These are phyloP conservation scores for Trypanosoma congolense DNA, from an alignment of 208 protist genomes.

Conservation along the genomic window DNA sequence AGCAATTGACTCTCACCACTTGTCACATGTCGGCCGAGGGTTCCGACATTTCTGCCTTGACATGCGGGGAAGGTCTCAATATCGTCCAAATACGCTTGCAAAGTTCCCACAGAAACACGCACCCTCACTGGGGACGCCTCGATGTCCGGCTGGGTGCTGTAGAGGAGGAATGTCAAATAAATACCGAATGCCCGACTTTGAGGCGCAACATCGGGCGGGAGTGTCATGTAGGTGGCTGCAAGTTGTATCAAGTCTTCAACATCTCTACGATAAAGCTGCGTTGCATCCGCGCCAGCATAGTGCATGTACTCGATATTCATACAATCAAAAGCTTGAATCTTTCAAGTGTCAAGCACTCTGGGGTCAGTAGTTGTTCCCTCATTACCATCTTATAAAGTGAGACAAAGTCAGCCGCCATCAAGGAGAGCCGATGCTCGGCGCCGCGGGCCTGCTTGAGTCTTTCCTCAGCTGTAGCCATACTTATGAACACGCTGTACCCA, in stretches of 20 bases:
- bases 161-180: constrained; percentile 53
- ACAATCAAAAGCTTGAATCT: constrained; percentile 52
- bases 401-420: constrained; percentile 58
- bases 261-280: constrained; percentile 35
- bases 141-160: constrained; percentile 51
- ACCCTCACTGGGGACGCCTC: constrained; percentile 13
- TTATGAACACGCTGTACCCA: background rate
- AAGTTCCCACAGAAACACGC: background rate
- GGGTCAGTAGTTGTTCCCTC: constrained; percentile 5
- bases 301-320: constrained; percentile 60
- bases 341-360: constrained; percentile 27
- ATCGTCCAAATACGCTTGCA: constrained; percentile 20
- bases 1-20: constrained; percentile 21
- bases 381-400: constrained; percentile 35
- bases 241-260: constrained; percentile 57
- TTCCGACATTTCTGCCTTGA: background rate
- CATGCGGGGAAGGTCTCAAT: background rate
- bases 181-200: constrained; percentile 56
- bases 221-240: constrained; percentile 50
- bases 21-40: constrained; percentile 20
- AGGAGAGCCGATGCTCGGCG: constrained; percentile 21
- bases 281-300: constrained; percentile 53
- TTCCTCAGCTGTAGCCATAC: background rate
- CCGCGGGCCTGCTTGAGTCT: background rate
- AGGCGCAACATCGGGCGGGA: constrained; percentile 36